Conservation (phyloP, 108 stramenopile genomes). For the Cyclotella kingstonii region DNA sequence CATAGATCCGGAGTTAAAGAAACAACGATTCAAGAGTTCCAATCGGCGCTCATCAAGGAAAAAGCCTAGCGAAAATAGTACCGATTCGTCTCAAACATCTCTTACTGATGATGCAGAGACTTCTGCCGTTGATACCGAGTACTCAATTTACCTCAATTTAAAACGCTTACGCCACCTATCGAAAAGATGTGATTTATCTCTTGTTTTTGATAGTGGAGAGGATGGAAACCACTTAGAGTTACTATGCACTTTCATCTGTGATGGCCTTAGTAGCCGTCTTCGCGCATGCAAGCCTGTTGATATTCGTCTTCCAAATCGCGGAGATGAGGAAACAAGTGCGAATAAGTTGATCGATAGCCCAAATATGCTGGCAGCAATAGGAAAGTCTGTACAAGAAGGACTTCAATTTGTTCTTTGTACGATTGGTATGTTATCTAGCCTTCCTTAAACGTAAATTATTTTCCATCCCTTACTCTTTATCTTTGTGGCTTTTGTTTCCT, state of each 20-base stretch:
- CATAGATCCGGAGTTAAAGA: slow-evolving; percentile 20
- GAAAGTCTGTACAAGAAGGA: slow-evolving; percentile 44
- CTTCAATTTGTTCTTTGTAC: slow-evolving; percentile 53
- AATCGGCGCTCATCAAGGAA: slow-evolving; percentile 31
- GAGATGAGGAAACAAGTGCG: slow-evolving; percentile 24
- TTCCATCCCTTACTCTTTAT: neutral
- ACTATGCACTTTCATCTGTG: slow-evolving; percentile 38
- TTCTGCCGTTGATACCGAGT: slow-evolving; percentile 49
- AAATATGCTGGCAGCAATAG: slow-evolving; percentile 46
- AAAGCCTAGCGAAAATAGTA: slow-evolving; percentile 12
- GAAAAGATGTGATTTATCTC: slow-evolving; percentile 43
- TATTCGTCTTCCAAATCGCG: slow-evolving; percentile 16
- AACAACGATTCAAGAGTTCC: slow-evolving; percentile 18
- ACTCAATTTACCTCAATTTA: slow-evolving; percentile 59
- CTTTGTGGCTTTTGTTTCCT: neutral
- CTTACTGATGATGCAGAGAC: slow-evolving; percentile 30
- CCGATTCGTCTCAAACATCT: slow-evolving; percentile 20
- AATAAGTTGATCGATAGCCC: slow-evolving; percentile 46
- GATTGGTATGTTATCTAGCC: slow-evolving; percentile 29
- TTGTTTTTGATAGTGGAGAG: slow-evolving; percentile 24
- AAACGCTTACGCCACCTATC: slow-evolving; percentile 59
- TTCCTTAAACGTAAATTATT: neutral
- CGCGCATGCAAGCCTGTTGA: slow-evolving; percentile 34
- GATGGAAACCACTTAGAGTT: slow-evolving; percentile 44
- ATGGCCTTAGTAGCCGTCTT: slow-evolving; percentile 33